Base-by-base conservation (phyloP, 805 yeast genomes). In the Saccharomycopsis sp. region DNA sequence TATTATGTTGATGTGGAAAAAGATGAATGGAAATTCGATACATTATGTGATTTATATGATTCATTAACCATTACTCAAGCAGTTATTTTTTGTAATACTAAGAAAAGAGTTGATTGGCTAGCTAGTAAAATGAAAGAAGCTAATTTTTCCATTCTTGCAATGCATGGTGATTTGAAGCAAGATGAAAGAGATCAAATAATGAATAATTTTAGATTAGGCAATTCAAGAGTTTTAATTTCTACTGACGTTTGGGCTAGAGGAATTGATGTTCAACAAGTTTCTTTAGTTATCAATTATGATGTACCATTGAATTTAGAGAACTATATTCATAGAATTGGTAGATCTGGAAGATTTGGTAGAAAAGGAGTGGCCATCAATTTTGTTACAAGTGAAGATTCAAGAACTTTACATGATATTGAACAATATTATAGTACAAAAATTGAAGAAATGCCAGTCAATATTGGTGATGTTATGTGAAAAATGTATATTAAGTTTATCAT, bases 301-400 rank as follows among this genome's bases (percentile, higher is more conserved):
- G 66, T 88, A 54, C 96, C 96, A 33, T 70, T 76, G 51, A 82
- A 80, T 68, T 77, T 82, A 62, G 96, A 88, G 64, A 88, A 85
- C 70, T 89, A 92, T 63, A 82, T 89, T 56, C 98, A 89, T 68
- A 76, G 98, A 69, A 94, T 89, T 56, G 98, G 98, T 63, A 79
- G 98, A 69, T 85, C 94, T 53, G 98, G 98, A 57, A 79, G 98
- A 64, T 89, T 89, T 70, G 98, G 98, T 61, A 77, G 98, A 64
- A 89, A 88, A 69, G 98, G 98, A 70, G 89, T 85, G 48, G 96
- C 97, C 47, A 83, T 89, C 60, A 92, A 88, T 70, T 83, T 89
- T 57, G 79, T 88, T 53, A 88, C 97, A 38, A 72, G 70, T 48
- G 78, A 77, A 41, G 96, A 89, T 60, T 70, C 71, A 49, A 69